Conservation (phyloP, 1,284 basidiomycete genomes). For the Sutorius eximius region DNA sequence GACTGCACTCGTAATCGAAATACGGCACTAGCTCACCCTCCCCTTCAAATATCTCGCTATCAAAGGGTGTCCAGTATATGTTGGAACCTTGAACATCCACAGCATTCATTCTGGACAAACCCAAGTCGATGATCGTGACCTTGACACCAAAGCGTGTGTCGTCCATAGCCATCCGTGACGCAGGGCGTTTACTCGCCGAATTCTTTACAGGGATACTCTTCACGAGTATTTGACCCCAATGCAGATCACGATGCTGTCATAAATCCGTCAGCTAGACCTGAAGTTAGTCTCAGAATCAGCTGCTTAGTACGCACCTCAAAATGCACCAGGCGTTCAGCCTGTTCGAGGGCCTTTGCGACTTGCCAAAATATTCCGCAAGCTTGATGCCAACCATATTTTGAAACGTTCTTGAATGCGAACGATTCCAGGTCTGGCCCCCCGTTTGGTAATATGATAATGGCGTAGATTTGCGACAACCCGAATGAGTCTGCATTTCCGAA, state of each 20-base stretch:
- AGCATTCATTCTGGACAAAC: constrained; percentile 81
- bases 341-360: constrained; percentile 71
- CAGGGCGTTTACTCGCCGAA: constrained; percentile 28
- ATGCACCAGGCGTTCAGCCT: constrained; percentile 73
- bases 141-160: constrained; percentile 59
- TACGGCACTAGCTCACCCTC: constrained; percentile 50
- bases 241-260: constrained; percentile 89
- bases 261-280: constrained; percentile 7
- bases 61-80: constrained; percentile 73
- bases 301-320: constrained; percentile 79
- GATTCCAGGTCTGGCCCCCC: constrained; percentile 89
- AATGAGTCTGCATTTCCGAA: constrained; percentile 61
- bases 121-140: constrained; percentile 92
- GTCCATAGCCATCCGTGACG: constrained; percentile 54
- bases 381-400: constrained; percentile 74
- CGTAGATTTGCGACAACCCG: constrained; percentile 75
- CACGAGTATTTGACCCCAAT: constrained; percentile 97
- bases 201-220: constrained; percentile 45
- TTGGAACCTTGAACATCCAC: constrained; percentile 45
- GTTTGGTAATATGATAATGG: constrained; percentile 85
- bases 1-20: background rate
- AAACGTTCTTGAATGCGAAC: constrained; percentile 56
- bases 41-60: constrained; percentile 82
- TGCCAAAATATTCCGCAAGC: constrained; percentile 92
- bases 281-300: background rate